These are phyloP conservation scores for Myriosclerotinia curreyana DNA, from an alignment of 2,329 filamentous ascomycete genomes.

Conservation along the genomic window DNA sequence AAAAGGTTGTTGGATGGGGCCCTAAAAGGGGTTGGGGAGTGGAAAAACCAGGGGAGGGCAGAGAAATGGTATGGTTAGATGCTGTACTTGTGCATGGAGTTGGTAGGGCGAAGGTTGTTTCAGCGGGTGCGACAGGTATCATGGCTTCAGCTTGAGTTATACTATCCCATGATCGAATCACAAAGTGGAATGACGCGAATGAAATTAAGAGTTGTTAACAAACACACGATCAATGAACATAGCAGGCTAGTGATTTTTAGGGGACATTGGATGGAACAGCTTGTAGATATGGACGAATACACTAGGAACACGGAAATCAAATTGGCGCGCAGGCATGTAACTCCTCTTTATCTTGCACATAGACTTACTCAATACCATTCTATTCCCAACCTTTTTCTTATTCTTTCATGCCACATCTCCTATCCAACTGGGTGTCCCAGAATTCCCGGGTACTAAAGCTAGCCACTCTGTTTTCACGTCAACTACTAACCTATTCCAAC, in stretches of 20 bases:
- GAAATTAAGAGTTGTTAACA: neutral
- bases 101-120: conserved; percentile 10
- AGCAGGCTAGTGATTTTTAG: neutral
- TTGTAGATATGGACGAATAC: neutral
- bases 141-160: neutral
- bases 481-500: conserved; percentile 12
- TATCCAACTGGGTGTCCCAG: neutral
- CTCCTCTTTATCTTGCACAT: conserved; percentile 6
- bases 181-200: neutral
- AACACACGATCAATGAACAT: neutral
- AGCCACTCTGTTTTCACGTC: conserved; percentile 1
- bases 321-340: conserved; percentile 4
- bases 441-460: neutral
- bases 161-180: neutral
- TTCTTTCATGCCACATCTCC: neutral
- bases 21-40: conserved; percentile 61
- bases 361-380: conserved; percentile 5
- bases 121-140: conserved; percentile 1
- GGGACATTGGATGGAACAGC: neutral
- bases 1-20: conserved; percentile 62
- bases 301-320: neutral
- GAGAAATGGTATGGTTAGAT: conserved; percentile 32
- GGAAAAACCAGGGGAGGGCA: conserved; percentile 41
- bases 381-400: neutral
- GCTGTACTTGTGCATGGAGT: conserved; percentile 29